Base-by-base conservation (phyloP, 1,284 basidiomycete genomes). In the Pseudozyma thailandica region DNA sequence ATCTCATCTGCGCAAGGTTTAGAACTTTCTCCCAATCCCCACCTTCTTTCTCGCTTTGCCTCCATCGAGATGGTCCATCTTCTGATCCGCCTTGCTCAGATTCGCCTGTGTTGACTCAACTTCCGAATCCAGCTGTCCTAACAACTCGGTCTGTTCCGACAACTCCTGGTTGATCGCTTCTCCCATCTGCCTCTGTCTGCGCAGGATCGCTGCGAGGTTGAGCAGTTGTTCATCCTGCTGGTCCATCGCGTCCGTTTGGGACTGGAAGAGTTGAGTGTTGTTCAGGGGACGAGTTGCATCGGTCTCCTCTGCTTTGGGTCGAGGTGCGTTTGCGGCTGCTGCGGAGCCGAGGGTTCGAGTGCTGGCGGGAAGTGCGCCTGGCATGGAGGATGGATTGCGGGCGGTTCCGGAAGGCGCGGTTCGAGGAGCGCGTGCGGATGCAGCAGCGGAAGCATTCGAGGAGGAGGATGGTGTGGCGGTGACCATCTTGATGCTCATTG, bases 101-200 rank as follows among this genome's bases (percentile, higher is more conserved):
- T 93, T 94, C 28, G 85, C 86, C 44, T 90, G 90, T 2, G 91
- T 89, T 20, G 84, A 84, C 74, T 91, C 91, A 42, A 93, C 89
- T 51, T 93, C 89, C 38, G 86, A 84, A 20, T 89, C 87, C 51
- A 98, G 84, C 76, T 89, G 88, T 78, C 94, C 91, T 72, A 98
- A 84, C 84, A 96, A 83, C 79, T 94, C 92, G 73, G 89, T 94
- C 84, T 98, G 95, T 74, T 89, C 85, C 6, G 85, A 86, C 59
- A 98, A 88, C 85, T 98, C 95, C 52, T 87, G 86, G 57, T 88
- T 87, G 69, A 98, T 98, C 16, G 93, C 92, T 68, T 92, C 86
- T 10, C 94, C 95, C 44, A 98, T 87, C 53, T 91, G 89, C 72
- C 89, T 87, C 84, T 98, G 94, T 38, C 92, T 87, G 66, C 89